A percentile compares a stretch with the other conserved stretches of the same genome.
These are phyloP conservation scores for Dicorynia guianensis DNA, from an alignment of 306 rosid genomes.

Conservation along the genomic window DNA sequence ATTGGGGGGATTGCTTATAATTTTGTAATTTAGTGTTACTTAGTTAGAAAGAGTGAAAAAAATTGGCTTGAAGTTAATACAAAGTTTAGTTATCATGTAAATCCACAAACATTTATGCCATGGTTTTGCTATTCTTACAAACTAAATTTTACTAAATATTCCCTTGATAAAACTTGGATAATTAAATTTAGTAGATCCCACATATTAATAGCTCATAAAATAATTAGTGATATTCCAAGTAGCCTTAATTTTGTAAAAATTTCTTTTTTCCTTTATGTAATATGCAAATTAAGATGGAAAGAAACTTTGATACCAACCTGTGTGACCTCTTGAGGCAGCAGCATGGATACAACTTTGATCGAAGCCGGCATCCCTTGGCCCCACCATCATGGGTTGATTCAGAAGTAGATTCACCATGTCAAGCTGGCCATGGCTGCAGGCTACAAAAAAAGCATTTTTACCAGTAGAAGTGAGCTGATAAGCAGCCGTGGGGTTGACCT, in stretches of 20 bases:
- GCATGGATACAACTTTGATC: slow-evolving; percentile 57
- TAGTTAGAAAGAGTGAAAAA: not conserved
- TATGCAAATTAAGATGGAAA: not conserved
- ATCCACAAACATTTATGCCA: not conserved
- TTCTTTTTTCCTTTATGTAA: no score
- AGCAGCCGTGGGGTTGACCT: slow-evolving; percentile 52
- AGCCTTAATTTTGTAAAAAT: no score
- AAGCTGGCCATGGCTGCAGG: slow-evolving; percentile 67
- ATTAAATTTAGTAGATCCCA: no score
- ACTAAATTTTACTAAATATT: no score
- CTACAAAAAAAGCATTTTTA: slow-evolving; percentile 52
- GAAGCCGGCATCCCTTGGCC: slow-evolving; percentile 42
- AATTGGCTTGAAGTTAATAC: not conserved
- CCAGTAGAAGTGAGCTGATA: slow-evolving; percentile 50
- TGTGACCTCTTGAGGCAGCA: slow-evolving; percentile 68
- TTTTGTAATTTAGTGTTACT: not conserved
- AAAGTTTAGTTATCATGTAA: not conserved
- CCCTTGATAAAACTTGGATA: no score
- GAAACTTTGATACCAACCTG: slow-evolving; percentile 45
- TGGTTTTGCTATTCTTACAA: no score
- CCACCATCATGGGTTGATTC: slow-evolving; percentile 43
- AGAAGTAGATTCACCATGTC: slow-evolving; percentile 59
- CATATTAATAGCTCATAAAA: no score
- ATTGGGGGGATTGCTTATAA: slow-evolving; percentile 2
- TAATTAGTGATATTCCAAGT: no score